Conservation (phyloP, 2,329 filamentous ascomycete genomes). For the Ophiostoma ulmi region DNA sequence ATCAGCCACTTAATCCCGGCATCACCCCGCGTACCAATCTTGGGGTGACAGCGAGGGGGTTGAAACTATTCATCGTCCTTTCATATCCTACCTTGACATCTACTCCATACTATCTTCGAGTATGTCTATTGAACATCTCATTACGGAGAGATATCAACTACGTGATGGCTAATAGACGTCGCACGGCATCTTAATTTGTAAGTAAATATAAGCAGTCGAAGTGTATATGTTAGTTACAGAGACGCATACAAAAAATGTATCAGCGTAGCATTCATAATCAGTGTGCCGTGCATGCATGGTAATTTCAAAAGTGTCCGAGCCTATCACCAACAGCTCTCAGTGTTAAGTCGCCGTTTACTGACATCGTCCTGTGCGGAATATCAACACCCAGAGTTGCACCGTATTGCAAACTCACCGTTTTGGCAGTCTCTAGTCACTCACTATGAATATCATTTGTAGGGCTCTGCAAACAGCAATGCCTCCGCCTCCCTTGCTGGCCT, state of each 20-base stretch:
- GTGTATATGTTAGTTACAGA: not conserved
- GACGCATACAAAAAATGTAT: not conserved
- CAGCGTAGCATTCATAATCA: not conserved
- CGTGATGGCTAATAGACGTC: not conserved
- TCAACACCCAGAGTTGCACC: not conserved
- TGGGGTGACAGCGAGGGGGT: not conserved
- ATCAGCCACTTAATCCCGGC: not conserved
- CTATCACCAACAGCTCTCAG: not conserved
- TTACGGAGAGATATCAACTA: slow-evolving; percentile 2
- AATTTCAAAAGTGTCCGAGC: not conserved
- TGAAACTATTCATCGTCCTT: not conserved
- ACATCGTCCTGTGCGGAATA: not conserved
- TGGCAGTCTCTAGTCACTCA: not conserved
- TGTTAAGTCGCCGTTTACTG: not conserved
- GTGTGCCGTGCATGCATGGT: not conserved
- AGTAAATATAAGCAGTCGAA: not conserved
- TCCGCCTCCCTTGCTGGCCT: not conserved
- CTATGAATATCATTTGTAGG: not conserved
- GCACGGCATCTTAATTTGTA: not conserved
- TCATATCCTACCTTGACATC: not conserved
- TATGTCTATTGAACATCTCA: not conserved
- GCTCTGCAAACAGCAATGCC: not conserved
- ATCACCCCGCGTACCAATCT: slow-evolving; percentile 3
- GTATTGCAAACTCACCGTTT: not conserved
- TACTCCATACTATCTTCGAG: not conserved